These are phyloP conservation scores for Colletotrichum siamense DNA, from an alignment of 2,329 filamentous ascomycete species.

Conservation along the genomic window DNA sequence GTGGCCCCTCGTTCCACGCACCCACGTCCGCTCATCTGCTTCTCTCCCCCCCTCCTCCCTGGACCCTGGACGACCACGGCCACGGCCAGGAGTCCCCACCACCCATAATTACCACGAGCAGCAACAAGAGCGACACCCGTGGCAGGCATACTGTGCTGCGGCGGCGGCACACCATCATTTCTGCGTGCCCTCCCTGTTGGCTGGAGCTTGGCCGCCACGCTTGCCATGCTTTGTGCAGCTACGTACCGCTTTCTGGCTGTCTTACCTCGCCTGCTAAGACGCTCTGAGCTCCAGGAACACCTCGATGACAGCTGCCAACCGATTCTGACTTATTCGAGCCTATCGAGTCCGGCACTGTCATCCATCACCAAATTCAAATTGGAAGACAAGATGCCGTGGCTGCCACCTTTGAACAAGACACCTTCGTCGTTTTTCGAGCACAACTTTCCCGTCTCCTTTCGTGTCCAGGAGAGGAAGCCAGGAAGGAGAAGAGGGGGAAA, in stretches of 20 bases:
- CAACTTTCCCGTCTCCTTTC: background rate
- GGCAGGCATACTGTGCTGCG: background rate
- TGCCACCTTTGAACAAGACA: background rate
- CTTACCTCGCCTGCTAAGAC: background rate
- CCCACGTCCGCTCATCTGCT: conserved; percentile 13
- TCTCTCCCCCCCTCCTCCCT: background rate
- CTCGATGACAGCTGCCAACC: background rate
- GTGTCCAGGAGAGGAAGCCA: background rate
- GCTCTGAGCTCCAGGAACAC: background rate
- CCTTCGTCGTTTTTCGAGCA: background rate
- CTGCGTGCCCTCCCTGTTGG: background rate
- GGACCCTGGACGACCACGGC: background rate
- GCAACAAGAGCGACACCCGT: background rate
- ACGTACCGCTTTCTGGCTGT: background rate
- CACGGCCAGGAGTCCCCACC: background rate
- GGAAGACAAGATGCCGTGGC: background rate
- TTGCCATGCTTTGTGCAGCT: background rate
- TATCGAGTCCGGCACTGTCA: background rate
- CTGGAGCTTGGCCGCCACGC: conserved; percentile 5
- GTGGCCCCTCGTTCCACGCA: conserved; percentile 1
- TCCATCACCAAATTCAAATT: background rate
- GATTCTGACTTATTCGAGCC: background rate
- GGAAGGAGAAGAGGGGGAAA: background rate
- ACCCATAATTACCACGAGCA: background rate
- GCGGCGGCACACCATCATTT: background rate